Evolutionary conservation across 164 flowering plant genomes (phyloP), one percentile per base, ranked within the genome.

Genomic region (Aristolochia fimbriata): DNA sequence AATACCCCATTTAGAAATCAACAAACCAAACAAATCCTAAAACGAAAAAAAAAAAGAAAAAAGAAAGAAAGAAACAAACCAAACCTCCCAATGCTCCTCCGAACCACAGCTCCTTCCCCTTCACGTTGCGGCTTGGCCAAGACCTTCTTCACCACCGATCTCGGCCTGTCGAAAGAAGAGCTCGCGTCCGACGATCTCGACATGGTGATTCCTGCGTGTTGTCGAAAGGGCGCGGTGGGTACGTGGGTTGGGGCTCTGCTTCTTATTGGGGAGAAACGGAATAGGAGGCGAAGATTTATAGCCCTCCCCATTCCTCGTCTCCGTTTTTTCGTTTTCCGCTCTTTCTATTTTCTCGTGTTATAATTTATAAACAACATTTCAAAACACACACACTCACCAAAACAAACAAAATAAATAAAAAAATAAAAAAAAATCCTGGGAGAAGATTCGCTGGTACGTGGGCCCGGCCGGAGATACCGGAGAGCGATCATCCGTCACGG

Each of bases 21-120:
- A 46, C 21, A 11, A n/a, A 17, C 9, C 55, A 17, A 57, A 22
- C 60, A 22, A 27, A 5, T 5, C 0, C 16, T 58, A 62, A 63
- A 47, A 20, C 57, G 43, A 19, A 13, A 57, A 65, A 49, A 56
- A 57, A 12, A 51, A 24, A 1, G 25, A 27, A 27, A 50, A 21
- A 4, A 70, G 23, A 33, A 57, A 23, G 21, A 25, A 6, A 53
- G 46, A 62, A 47, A 49, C 27, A 1, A 27, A 63, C 30, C 4
- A 15, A 51, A 85, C 91, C 84, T 80, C 65, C 87, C 87, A 70
- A 85, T 83, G 82, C 78, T 76, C 73, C 91, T 78, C 52, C 88
- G 75, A 21, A 83, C 88, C 54, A 76, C 68, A 51, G 91, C 91
- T 30, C 91, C 91, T 46, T 80, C 82, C 31, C 92, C 92, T 48